Percentiles rank a stretch among this genome's conserved stretches.
phyloP scores from a whole-genome alignment of 768 basidiomycete genomes.

The Omphalotus guepiniiformis region DNA sequence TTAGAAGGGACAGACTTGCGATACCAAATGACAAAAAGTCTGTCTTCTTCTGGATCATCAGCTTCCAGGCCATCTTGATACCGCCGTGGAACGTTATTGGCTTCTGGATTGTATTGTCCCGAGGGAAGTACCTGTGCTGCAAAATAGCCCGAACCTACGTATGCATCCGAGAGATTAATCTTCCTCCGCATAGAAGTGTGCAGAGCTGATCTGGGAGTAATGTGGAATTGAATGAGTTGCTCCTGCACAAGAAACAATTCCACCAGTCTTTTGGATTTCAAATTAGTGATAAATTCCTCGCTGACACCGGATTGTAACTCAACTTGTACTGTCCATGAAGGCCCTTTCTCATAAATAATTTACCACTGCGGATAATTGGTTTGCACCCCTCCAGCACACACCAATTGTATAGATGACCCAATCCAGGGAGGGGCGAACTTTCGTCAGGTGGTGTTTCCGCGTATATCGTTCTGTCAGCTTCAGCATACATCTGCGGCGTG shows the following conservation, averaged over 20 bases:
- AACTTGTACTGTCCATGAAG: slow-evolving; percentile 76
- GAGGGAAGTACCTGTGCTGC: slow-evolving; percentile 62
- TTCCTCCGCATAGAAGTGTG: slow-evolving; percentile 48
- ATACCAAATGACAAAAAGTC: slow-evolving; percentile 79
- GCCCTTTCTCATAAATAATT: slow-evolving; percentile 68
- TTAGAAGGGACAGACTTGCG: slow-evolving; percentile 20
- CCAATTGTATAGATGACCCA: slow-evolving; percentile 79
- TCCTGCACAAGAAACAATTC: slow-evolving; percentile 76
- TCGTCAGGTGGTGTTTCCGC: slow-evolving; percentile 52
- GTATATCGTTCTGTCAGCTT: slow-evolving; percentile 34
- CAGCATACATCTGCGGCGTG: slow-evolving; percentile 50
- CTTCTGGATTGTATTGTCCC: slow-evolving; percentile 59
- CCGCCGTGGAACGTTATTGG: slow-evolving; percentile 54
- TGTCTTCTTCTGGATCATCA: slow-evolving; percentile 85
- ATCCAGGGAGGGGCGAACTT: slow-evolving; percentile 49
- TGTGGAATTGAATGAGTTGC: slow-evolving; percentile 66
- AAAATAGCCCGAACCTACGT: slow-evolving; percentile 84
- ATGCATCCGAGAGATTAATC: slow-evolving; percentile 66
- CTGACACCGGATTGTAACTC: slow-evolving; percentile 25
- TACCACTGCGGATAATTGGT: slow-evolving; percentile 68
- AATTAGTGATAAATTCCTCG: neutral
- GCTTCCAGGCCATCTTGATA: slow-evolving; percentile 90
- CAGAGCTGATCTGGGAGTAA: slow-evolving; percentile 53
- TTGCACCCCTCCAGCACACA: slow-evolving; percentile 80
- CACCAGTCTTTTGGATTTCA: slow-evolving; percentile 41